Evolutionary conservation across 768 basidiomycete genomes (phyloP).

Genomic region (Sporobolomyces roseus): DNA sequence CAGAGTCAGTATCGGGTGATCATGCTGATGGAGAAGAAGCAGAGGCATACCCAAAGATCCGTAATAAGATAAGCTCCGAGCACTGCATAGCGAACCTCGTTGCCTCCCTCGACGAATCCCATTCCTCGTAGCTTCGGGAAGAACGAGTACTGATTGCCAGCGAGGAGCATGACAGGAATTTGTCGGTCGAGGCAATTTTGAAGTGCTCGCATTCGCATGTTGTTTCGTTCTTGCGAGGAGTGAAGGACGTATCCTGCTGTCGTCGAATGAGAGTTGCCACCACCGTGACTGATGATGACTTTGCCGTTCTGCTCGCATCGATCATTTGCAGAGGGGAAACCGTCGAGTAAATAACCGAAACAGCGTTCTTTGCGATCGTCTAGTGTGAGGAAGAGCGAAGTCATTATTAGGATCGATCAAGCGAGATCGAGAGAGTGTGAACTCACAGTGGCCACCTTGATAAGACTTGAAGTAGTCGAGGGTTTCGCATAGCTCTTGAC

Average conservation of each 20-base stretch:
- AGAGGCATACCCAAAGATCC: conserved; percentile 20
- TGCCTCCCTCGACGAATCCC: not conserved
- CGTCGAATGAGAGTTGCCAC: conserved; percentile 23
- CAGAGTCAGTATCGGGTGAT: not conserved
- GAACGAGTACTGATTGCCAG: conserved; percentile 13
- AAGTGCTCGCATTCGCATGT: conserved; percentile 27
- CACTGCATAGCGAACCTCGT: conserved; percentile 9
- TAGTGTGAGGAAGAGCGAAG: too few species aligned
- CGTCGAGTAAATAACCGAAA: conserved; percentile 38
- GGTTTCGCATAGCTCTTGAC: conserved; percentile 40
- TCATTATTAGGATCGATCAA: too few species aligned
- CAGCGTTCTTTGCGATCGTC: conserved; percentile 30
- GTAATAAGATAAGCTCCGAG: conserved; percentile 32
- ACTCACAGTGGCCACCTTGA: conserved; percentile 41
- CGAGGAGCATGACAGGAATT: conserved; percentile 31
- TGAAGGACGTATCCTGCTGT: conserved; percentile 19
- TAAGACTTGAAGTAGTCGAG: conserved; percentile 30
- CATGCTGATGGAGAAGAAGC: too few species aligned
- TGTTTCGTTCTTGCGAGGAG: conserved; percentile 6
- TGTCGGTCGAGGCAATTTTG: conserved; percentile 23
- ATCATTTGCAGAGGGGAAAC: conserved; percentile 21
- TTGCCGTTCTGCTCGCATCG: conserved; percentile 10
- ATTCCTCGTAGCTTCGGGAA: conserved; percentile 15
- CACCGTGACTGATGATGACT: conserved; percentile 39
- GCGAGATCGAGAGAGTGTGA: too few species aligned